Base-by-base conservation (phyloP, 2,329 filamentous ascomycete species). In the Ophiocordyceps robertsii region DNA sequence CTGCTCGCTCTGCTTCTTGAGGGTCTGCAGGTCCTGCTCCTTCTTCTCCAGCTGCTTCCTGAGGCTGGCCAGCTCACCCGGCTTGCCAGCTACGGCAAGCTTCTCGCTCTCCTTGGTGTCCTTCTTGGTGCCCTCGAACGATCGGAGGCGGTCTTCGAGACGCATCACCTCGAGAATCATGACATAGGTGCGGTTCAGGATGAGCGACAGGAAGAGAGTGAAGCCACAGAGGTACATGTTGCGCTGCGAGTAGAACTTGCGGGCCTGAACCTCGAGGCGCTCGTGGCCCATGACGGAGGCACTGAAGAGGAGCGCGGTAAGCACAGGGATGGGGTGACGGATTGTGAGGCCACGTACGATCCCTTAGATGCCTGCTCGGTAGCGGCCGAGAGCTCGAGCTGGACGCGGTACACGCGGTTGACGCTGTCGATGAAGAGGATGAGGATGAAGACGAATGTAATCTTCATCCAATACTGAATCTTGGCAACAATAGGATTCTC, bases 151-250 rank as follows among this genome's bases (percentile, higher is more conserved):
- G 67, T 95, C 87, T 71, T 98, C 90, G 42, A 98, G 82, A 49
- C 86, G 71, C 58, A 95, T 84, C 41, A 84, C 79, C 55, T 95
- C 89, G 51, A 95, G 76, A 58, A 95, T 95, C 85, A 96, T 90
- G 58, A 82, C 84, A 72, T 96, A 98, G 59, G 92, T 98, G 60
- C 92, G 90, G 80, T 98, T 96, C 61, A 93, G 85, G 66, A 98
- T 98, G 50, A 98, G 75, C 42, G 90, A 96, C 48, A 98, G 82
- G 79, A 98, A 96, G 49, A 98, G 82, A 6, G 92, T 98, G 74
- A 98, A 98, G 55, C 92, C 92, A 66, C 92, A 96, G 48, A 98
- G 88, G 70, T 98, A 98, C 92, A 98, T 98, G 80, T 98, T 98
- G 66, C 92, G 89, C 72, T 98, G 90, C 48, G 89, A 95, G 77